Percentiles rank a stretch among this genome's conserved stretches.
These are phyloP conservation scores for Podospora fimiseda DNA, from an alignment of 495 filamentous ascomycete genomes.

Conservation along the genomic window DNA sequence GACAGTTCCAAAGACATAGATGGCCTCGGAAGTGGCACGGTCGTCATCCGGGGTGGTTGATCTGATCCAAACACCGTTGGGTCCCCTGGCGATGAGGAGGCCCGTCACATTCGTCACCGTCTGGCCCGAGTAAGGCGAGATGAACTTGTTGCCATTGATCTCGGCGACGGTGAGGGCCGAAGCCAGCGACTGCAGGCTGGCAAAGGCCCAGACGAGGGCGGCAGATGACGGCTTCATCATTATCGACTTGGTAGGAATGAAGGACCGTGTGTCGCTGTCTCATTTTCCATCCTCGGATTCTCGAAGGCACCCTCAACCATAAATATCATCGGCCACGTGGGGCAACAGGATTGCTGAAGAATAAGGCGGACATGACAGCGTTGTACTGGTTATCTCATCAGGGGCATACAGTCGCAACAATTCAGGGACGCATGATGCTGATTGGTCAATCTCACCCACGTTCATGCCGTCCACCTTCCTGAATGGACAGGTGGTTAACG, in stretches of 20 bases:
- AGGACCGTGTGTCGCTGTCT: neutral
- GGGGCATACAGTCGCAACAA: conserved; percentile 1
- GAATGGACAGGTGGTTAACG: conserved; percentile 13
- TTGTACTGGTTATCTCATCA: conserved; percentile 4
- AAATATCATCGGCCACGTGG: neutral
- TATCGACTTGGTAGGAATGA: neutral
- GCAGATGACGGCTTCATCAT: conserved; percentile 16
- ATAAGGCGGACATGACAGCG: conserved; percentile 1
- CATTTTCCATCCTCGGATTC: too few relatives aligned
- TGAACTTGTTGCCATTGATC: conserved; percentile 56
- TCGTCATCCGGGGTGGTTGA: conserved; percentile 44
- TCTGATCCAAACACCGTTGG: conserved; percentile 52
- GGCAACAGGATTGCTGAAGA: neutral
- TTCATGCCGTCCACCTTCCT: conserved; percentile 12
- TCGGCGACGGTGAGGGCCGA: conserved; percentile 49
- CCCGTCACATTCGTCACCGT: conserved; percentile 49
- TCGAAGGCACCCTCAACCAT: too few relatives aligned
- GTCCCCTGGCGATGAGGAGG: conserved; percentile 53
- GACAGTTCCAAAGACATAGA: conserved; percentile 50
- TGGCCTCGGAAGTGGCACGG: conserved; percentile 38
- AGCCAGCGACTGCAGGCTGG: conserved; percentile 21
- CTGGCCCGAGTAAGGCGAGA: conserved; percentile 48
- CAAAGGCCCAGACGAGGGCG: conserved; percentile 12
- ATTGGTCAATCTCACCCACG: conserved; percentile 8
- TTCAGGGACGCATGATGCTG: conserved; percentile 7